A percentile compares a stretch with the other conserved stretches of the same genome.
phyloP scores from a whole-genome alignment of 129 eudicot species.

The Centella asiatica region DNA sequence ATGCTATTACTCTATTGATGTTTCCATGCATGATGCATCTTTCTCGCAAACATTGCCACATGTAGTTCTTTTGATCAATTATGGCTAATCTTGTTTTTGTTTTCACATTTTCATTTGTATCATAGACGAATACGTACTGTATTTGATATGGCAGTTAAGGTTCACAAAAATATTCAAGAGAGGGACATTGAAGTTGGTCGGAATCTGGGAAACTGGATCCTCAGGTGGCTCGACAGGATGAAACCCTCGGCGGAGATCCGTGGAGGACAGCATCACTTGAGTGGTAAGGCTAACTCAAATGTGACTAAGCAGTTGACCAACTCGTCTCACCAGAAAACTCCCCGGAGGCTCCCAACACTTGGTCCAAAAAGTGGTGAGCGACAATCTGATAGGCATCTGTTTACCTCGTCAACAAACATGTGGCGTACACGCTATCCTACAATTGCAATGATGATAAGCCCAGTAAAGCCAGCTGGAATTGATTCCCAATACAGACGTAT shows the following conservation, averaged over 20 bases:
- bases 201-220: conserved; percentile 74
- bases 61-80: neutral
- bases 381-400: conserved; percentile 49
- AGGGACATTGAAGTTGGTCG: conserved; percentile 90
- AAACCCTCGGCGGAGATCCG: conserved; percentile 82
- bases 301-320: conserved; percentile 21
- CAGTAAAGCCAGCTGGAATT: conserved; percentile 37
- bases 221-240: conserved; percentile 71
- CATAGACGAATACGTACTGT: conserved; percentile 58
- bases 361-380: conserved; percentile 19
- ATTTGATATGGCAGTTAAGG: conserved; percentile 63
- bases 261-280: conserved; percentile 23
- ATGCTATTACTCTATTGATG: neutral
- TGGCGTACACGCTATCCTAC: conserved; percentile 47
- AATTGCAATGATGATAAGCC: conserved; percentile 35
- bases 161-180: conserved; percentile 67
- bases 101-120: conserved; percentile 11
- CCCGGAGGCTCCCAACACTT: conserved; percentile 20
- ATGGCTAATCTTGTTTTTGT: neutral
- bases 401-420: conserved; percentile 33
- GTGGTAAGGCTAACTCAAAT: conserved; percentile 16
- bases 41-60: neutral
- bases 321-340: conserved; percentile 28
- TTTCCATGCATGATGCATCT: too few species aligned
- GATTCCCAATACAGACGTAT: conserved; percentile 38